Evolutionary conservation across 2,329 filamentous ascomycete genomes (phyloP), one percentile per base, ranked within the genome.

Genomic region (Claviceps purpurea): DNA sequence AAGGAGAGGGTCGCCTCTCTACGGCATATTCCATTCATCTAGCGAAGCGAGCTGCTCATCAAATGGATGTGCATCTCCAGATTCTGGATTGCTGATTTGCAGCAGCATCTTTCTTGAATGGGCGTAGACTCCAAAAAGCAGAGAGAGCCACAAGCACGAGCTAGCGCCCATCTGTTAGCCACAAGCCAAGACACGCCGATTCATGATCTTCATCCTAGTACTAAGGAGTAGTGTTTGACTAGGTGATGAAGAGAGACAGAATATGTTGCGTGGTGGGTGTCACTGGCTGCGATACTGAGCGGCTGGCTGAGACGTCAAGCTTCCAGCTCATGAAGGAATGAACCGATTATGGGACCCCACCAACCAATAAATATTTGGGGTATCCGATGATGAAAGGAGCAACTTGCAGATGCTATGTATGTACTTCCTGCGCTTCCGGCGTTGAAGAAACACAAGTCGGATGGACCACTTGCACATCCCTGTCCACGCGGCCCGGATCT

Each of bases 401-500:
- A 44, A 7, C 13, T 26, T 24, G 42, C 42, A 24, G 42, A 26
- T 24, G 13, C 42, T 6, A 18, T 18, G 18, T 6, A 18, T 18
- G 18, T 18, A 44, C 24, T 44, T 24, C 13, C 11, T 22, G 24
- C 14, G 20, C 20, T 22, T 43, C 41, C 10, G 16, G 41, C 41
- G 40, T 41, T 49, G 37, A 18, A 11, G 34, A 24, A 34, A 34
- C 10, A 49, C 16, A 20, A 30, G 14, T 45, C 42, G n/a, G 22
- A 45, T 26, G 22, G 5, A 30, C 11, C n/a, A 26, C 13, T 5
- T 20, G 16, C 18, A 18, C 41, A 38, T 30, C 13, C 40, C 22
- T 43, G 13, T 44, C 10, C 47, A 48, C 34, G 47, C 47, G 47
- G 51, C 47, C 42, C 41, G 51, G 30, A 40, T 47, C 47, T 49